phyloP scores from a whole-genome alignment of 1,139 yeast genomes.

The Saccharomycopsis hybrid region DNA sequence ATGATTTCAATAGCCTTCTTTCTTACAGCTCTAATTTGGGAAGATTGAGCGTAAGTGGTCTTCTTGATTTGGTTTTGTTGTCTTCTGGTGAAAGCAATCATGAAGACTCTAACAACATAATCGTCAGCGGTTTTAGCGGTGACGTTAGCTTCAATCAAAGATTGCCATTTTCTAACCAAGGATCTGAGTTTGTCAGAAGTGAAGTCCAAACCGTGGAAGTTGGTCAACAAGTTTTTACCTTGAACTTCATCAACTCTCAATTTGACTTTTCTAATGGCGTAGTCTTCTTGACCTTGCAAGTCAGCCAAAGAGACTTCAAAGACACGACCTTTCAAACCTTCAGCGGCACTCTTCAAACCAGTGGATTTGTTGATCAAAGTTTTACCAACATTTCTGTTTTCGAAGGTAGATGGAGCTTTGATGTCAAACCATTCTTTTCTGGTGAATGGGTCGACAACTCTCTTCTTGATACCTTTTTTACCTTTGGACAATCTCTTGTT shows the following conservation, averaged over 20 bases:
- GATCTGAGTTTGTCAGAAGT: slow-evolving; percentile 88
- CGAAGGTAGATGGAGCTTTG: slow-evolving; percentile 93
- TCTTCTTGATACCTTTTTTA: slow-evolving; percentile 72
- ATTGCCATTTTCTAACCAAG: slow-evolving; percentile 90
- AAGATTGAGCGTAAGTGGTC: slow-evolving; percentile 86
- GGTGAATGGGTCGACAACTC: slow-evolving; percentile 93
- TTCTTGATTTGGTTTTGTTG: slow-evolving; percentile 85
- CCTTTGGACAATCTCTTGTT: neutral
- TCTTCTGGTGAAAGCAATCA: slow-evolving; percentile 91
- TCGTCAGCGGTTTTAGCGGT: slow-evolving; percentile 90
- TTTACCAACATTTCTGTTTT: slow-evolving; percentile 92
- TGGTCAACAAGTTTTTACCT: slow-evolving; percentile 87
- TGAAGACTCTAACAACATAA: slow-evolving; percentile 81
- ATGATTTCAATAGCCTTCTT: slow-evolving; percentile 83
- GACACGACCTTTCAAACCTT: slow-evolving; percentile 87
- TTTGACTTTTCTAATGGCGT: slow-evolving; percentile 83
- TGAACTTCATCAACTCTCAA: slow-evolving; percentile 91
- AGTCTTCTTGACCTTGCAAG: slow-evolving; percentile 89
- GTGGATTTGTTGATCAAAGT: slow-evolving; percentile 90
- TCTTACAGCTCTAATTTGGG: slow-evolving; percentile 80
- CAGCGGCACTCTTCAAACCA: slow-evolving; percentile 90
- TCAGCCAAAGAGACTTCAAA: slow-evolving; percentile 84
- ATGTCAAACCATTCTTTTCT: slow-evolving; percentile 93
- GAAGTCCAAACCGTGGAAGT: slow-evolving; percentile 93
- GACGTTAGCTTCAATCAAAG: slow-evolving; percentile 84